Evolutionary conservation across 306 rosid genomes (phyloP).

Genomic region (Sesbania bispinosa): DNA sequence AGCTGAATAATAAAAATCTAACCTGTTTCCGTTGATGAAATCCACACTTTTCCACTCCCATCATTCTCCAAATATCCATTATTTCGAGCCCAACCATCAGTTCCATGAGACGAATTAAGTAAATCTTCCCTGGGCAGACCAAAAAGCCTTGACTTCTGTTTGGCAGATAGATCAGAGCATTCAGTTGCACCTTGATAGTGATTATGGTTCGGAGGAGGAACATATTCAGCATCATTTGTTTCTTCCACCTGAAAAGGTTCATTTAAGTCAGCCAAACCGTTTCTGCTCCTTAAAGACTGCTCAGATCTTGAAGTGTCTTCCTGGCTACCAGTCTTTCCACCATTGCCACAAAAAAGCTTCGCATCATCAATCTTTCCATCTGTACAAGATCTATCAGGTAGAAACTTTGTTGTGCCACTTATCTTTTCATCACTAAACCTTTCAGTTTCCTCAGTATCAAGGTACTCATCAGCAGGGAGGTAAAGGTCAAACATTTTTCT

Average conservation of each 20-base stretch:
- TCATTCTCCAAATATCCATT: constrained; percentile 43
- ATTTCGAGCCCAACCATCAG: constrained; percentile 33
- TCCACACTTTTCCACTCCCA: constrained; percentile 46
- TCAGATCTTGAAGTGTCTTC: constrained; percentile 48
- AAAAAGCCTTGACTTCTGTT: constrained; percentile 43
- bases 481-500: constrained; percentile 85
- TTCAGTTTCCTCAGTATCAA: constrained; percentile 83
- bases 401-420: constrained; percentile 31
- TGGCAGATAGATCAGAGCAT: constrained; percentile 38
- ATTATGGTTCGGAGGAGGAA: constrained; percentile 34
- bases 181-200: constrained; percentile 41
- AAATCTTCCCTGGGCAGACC: constrained; percentile 50
- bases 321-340: constrained; percentile 42
- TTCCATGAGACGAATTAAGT: constrained; percentile 41
- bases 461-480: constrained; percentile 88
- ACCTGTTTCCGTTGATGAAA: constrained; percentile 72
- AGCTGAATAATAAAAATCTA: constrained; percentile 20
- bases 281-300: constrained; percentile 36
- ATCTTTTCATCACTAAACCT: constrained; percentile 50
- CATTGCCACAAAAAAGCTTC: constrained; percentile 36
- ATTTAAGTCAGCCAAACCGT: constrained; percentile 77
- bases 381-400: constrained; percentile 36
- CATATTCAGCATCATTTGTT: constrained; percentile 43
- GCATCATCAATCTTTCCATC: constrained; percentile 30
- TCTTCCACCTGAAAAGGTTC: constrained; percentile 78